Conservation (phyloP, 805 yeast genomes). For the Ogataea paraovalis region DNA sequence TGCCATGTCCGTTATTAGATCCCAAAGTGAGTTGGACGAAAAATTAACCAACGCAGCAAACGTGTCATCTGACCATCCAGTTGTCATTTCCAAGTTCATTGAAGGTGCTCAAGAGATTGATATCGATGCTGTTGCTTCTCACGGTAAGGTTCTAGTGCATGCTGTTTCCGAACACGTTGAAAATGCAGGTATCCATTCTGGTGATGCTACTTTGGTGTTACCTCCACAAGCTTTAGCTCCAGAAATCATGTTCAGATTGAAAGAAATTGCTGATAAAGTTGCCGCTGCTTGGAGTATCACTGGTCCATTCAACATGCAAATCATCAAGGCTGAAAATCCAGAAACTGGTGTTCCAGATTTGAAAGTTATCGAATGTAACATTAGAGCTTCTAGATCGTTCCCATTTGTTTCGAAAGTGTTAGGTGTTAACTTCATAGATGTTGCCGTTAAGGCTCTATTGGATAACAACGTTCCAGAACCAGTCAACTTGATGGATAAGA, state of each 20-base stretch:
- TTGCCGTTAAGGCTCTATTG: slow-evolving; percentile 84
- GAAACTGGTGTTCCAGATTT: slow-evolving; percentile 46
- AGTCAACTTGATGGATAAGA: slow-evolving; percentile 71
- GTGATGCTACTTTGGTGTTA: slow-evolving; percentile 95
- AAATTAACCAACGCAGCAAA: slow-evolving; percentile 93
- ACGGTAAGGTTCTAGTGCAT: slow-evolving; percentile 93
- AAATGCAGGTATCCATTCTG: slow-evolving; percentile 99
- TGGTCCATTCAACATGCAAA: slow-evolving; percentile 97
- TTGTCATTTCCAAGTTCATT: slow-evolving; percentile 92
- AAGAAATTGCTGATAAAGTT: slow-evolving; percentile 92
- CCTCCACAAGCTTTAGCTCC: slow-evolving; percentile 95
- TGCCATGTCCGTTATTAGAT: slow-evolving; percentile 96
- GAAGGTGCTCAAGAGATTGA: slow-evolving; percentile 97
- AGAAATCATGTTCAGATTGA: slow-evolving; percentile 87
- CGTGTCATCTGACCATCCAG: slow-evolving; percentile 97
- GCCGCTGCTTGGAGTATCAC: slow-evolving; percentile 93
- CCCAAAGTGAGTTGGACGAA: slow-evolving; percentile 80
- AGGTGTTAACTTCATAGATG: slow-evolving; percentile 91
- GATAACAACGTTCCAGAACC: slow-evolving; percentile 74
- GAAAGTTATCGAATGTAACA: slow-evolving; percentile 97
- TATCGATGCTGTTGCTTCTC: slow-evolving; percentile 96
- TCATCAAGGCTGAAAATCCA: slow-evolving; percentile 83
- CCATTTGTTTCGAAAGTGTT: slow-evolving; percentile 51
- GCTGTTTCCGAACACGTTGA: slow-evolving; percentile 98
- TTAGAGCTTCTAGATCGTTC: slow-evolving; percentile 98